A percentile compares a stretch with the other conserved stretches of the same genome.
Conservation (phyloP, 768 basidiomycete species). For the Agrocybe chaxingu region DNA sequence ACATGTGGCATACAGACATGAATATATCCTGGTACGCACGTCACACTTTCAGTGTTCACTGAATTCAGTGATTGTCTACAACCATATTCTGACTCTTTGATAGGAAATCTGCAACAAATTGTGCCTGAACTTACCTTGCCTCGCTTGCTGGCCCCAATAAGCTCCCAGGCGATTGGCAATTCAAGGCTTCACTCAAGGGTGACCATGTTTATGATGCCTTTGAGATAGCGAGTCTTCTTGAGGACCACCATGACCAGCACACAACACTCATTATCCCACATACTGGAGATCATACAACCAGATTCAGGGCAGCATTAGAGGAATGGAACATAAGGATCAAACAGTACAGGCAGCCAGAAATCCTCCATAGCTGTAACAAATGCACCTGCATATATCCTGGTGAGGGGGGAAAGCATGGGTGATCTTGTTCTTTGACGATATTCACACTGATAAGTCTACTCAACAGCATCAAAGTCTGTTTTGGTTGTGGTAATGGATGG, state of each 20-base stretch:
- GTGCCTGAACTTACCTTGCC: slow-evolving; percentile 4
- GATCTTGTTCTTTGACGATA: not conserved
- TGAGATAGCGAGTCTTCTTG: slow-evolving; percentile 1
- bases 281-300: not conserved
- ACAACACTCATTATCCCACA: not conserved
- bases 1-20: slow-evolving; percentile 12
- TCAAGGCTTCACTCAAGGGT: not conserved
- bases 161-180: not conserved
- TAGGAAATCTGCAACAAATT: slow-evolving; percentile 7
- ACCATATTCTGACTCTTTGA: too few relatives aligned
- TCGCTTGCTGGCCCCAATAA: not conserved
- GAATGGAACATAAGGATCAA: too few relatives aligned
- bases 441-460: not conserved
- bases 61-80: too few relatives aligned
- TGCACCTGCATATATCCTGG: not conserved
- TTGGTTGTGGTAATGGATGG: slow-evolving; percentile 13
- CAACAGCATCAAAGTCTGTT: not conserved
- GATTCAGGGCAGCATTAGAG: too few relatives aligned
- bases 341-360: too few relatives aligned
- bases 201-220: slow-evolving; percentile 3
- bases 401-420: not conserved
- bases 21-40: slow-evolving; percentile 2
- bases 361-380: not conserved
- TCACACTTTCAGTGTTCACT: too few relatives aligned
- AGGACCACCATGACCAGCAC: not conserved